A percentile compares a stretch with the other conserved stretches of the same genome.
These are phyloP conservation scores for Fusarium nygamai DNA, from an alignment of 2,329 filamentous ascomycete genomes.

Conservation along the genomic window DNA sequence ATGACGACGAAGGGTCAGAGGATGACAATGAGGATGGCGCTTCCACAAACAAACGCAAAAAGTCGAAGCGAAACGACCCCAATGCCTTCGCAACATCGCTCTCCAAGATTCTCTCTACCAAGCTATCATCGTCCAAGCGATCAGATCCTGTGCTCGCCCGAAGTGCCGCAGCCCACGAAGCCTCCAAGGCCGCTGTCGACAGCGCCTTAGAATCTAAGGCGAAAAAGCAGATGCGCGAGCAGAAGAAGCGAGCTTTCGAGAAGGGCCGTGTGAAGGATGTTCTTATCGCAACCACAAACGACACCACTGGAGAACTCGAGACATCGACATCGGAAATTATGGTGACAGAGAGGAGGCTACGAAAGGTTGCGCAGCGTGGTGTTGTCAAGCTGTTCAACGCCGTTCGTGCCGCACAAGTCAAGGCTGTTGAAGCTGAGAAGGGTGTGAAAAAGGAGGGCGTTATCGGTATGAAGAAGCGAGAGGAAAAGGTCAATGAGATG, in stretches of 20 bases:
- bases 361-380: slow-evolving; percentile 90
- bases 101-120: slow-evolving; percentile 90
- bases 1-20: slow-evolving; percentile 45
- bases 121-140: slow-evolving; percentile 83
- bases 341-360: slow-evolving; percentile 80
- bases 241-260: slow-evolving; percentile 82
- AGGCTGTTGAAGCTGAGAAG: slow-evolving; percentile 80
- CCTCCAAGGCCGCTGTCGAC: slow-evolving; percentile 78
- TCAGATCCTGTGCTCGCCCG: slow-evolving; percentile 92
- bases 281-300: slow-evolving; percentile 69
- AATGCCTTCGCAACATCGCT: slow-evolving; percentile 91
- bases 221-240: slow-evolving; percentile 78
- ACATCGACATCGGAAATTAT: slow-evolving; percentile 64
- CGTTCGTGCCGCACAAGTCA: slow-evolving; percentile 90
- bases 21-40: slow-evolving; percentile 52
- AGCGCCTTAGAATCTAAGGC: slow-evolving; percentile 84
- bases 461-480: slow-evolving; percentile 80
- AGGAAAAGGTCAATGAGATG: slow-evolving; percentile 94
- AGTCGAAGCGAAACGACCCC: slow-evolving; percentile 91
- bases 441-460: slow-evolving; percentile 76
- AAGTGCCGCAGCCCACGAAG: slow-evolving; percentile 77
- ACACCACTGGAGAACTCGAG: slow-evolving; percentile 54
- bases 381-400: slow-evolving; percentile 98
- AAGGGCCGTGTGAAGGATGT: slow-evolving; percentile 92
- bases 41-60: slow-evolving; percentile 53